A percentile compares a stretch with the other conserved stretches of the same genome.
Conservation (phyloP, 2,329 filamentous ascomycete genomes). For the Exophiala spinifera region DNA sequence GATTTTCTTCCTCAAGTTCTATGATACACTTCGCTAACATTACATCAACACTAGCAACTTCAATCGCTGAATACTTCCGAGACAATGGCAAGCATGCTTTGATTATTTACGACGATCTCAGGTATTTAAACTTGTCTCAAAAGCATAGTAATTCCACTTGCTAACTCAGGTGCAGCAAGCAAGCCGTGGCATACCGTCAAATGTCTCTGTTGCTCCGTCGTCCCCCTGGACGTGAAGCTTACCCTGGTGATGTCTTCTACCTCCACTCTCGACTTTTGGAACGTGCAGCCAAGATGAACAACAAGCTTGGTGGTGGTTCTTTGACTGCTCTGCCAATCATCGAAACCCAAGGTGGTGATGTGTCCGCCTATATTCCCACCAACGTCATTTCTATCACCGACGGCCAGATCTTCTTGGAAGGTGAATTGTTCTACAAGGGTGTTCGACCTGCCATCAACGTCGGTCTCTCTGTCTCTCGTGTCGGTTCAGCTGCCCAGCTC, state of each 20-base stretch:
- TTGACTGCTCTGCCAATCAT: conserved; percentile 96
- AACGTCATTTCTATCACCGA: conserved; percentile 99
- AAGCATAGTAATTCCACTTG: too few species aligned
- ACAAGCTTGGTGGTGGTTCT: conserved; percentile 90
- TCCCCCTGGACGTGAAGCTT: conserved; percentile 97
- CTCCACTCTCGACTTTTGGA: conserved; percentile 98
- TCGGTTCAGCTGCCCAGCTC: conserved; percentile 98
- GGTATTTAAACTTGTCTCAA: too few species aligned
- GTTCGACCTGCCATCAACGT: conserved; percentile 99
- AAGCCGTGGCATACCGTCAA: conserved; percentile 86
- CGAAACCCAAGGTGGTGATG: conserved; percentile 99
- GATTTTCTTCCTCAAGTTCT: too few species aligned
- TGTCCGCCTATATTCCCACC: conserved; percentile 99
- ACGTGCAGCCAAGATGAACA: conserved; percentile 98
- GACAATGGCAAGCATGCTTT: conserved; percentile 86
- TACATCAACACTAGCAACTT: conserved; percentile 42
- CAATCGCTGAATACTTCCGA: conserved; percentile 71
- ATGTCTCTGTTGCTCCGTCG: conserved; percentile 98
- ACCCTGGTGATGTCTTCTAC: conserved; percentile 99
- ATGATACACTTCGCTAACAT: too few species aligned
- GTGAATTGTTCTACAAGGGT: conserved; percentile 99
- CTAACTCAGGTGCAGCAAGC: too few species aligned
- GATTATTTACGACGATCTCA: conserved; percentile 86
- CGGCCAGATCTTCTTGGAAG: conserved; percentile 99
- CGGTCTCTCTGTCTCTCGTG: conserved; percentile 99